Evolutionary conservation across 192 early-diverging fungal species (phyloP), one percentile per base, ranked within the genome.

Genomic region (Linderina pennispora): DNA sequence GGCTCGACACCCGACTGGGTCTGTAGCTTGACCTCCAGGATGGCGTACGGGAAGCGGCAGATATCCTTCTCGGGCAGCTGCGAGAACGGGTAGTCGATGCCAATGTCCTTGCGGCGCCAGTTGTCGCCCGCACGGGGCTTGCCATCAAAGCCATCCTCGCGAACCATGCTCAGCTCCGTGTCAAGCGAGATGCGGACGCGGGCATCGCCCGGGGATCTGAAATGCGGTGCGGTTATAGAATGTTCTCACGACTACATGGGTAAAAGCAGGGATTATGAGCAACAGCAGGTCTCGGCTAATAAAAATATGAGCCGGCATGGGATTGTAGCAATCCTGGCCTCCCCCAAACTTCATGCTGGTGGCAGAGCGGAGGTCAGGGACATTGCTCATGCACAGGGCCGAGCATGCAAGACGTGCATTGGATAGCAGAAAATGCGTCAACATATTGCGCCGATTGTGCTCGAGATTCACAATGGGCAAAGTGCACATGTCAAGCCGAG

Each of bases 141-240:
- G 34, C 76, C 77, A 42, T 77, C 79, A 47, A 74, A 65, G 34
- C 84, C 76, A 70, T 99, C 97, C 57, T 99, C 97, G 22, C 97
- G 91, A 50, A 96, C 87, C 80, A 97, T 89, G 39, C 87, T 86
- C 35, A 99, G 70, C 53, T 99, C 91, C 0, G 94, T 93, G 65
- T 99, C 97, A 3, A 99, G 75, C 16, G 91, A 92, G 17, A 99
- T 85, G 33, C 97, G 83, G 38, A 97, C 85, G 16, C 87, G 78
- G 8, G 90, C 81, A 73, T 99, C 94, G 17, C 89, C 93, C 4
- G 97, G n/a, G 97, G 18, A 97, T 75, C 65, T 99, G 97, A 76
- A 99, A 99, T 8, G 97, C 94, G 10, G 92, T 96, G 46, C 97
- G 86, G 67, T 96, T 95, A 76, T 97, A 97, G 50, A 92, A 89